These are phyloP conservation scores for Botrytis elliptica DNA, from an alignment of 2,329 filamentous ascomycete genomes.

Conservation along the genomic window DNA sequence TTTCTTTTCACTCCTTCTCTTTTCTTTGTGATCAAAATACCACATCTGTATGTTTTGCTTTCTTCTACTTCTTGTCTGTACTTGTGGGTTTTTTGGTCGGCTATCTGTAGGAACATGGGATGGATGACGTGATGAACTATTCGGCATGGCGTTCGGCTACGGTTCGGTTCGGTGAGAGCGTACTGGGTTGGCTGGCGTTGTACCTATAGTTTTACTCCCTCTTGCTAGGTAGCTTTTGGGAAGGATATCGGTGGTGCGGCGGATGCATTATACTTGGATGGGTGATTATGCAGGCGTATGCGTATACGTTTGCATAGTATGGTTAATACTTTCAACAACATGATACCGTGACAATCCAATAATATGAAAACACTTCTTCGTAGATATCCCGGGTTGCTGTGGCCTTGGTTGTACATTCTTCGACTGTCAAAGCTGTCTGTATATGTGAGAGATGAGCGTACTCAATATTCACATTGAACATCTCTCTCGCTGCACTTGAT, in stretches of 20 bases:
- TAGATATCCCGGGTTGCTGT: background rate
- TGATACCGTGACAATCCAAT: background rate
- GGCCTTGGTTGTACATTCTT: background rate
- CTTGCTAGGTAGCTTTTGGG: slow-evolving; percentile 9
- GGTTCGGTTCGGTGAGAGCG: slow-evolving; percentile 22
- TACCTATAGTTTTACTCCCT: slow-evolving; percentile 16
- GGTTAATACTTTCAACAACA: slow-evolving; percentile 12
- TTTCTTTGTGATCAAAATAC: background rate
- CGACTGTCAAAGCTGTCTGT: background rate
- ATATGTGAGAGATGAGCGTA: background rate
- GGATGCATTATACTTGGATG: slow-evolving; percentile 14
- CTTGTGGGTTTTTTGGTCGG: slow-evolving; percentile 14
- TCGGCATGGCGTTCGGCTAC: slow-evolving; percentile 21
- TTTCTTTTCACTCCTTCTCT: background rate
- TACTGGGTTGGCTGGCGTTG: slow-evolving; percentile 22
- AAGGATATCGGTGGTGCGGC: slow-evolving; percentile 2
- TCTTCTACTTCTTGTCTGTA: slow-evolving; percentile 23
- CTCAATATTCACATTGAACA: background rate
- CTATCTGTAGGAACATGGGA: slow-evolving; percentile 21
- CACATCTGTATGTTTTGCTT: slow-evolving; percentile 3
- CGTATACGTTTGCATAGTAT: background rate
- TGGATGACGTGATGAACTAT: slow-evolving; percentile 17
- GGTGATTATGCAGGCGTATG: background rate
- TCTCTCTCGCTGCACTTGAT: background rate
- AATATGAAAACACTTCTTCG: background rate